Conservation (phyloP, 164 flowering plant species). For the Santalum album region DNA sequence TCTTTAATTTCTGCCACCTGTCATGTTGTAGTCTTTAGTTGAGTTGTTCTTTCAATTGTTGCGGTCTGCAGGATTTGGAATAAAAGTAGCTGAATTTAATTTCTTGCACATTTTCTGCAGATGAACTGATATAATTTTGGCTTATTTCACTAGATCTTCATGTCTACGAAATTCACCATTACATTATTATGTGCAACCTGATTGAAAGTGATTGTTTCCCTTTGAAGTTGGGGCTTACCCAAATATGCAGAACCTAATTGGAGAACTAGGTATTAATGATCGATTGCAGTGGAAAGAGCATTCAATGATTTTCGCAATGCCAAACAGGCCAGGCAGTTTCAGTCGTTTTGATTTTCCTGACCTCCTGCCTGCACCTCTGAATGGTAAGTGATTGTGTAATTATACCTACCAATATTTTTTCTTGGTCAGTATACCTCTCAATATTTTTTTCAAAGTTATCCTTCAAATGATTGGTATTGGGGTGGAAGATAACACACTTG, state of each 20-base stretch:
- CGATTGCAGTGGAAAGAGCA: constrained; percentile 99
- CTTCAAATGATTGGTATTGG: too few species aligned
- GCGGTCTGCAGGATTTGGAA: too few species aligned
- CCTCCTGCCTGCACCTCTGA: constrained; percentile 78
- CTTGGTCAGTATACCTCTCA: too few species aligned
- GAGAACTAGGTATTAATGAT: constrained; percentile 91
- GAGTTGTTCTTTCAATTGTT: background rate
- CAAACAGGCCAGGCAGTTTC: constrained; percentile 90
- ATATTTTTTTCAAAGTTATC: too few species aligned
- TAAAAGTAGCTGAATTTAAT: too few species aligned
- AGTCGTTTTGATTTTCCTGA: constrained; percentile 97
- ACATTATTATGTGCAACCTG: background rate
- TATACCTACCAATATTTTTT: too few species aligned
- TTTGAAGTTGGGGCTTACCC: constrained; percentile 82
- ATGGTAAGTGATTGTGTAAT: constrained; percentile 62
- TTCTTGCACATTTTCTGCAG: background rate
- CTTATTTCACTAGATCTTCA: too few species aligned
- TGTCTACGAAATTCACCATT: too few species aligned
- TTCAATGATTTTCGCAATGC: constrained; percentile 99
- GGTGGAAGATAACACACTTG: too few species aligned
- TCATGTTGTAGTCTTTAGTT: background rate
- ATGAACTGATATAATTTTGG: too few species aligned
- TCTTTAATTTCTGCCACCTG: background rate
- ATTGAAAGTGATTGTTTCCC: background rate
- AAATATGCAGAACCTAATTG: constrained; percentile 86